Evolutionary conservation across 257 asterid species (phyloP).

Genomic region (Jacaranda mimosifolia): DNA sequence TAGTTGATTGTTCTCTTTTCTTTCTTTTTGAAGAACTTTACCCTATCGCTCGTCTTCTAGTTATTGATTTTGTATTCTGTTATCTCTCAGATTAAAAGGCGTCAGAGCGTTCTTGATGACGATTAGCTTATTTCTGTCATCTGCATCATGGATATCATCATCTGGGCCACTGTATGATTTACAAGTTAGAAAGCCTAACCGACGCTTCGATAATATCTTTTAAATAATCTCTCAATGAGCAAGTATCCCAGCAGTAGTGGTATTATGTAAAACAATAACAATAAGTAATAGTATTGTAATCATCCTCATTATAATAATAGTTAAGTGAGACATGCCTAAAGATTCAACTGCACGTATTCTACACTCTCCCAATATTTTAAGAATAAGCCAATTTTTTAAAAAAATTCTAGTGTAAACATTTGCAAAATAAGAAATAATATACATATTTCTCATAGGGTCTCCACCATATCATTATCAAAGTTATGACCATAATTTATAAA

Average conservation of each 20-base stretch:
- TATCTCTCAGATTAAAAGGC: constrained; percentile 12
- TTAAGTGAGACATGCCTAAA: background rate
- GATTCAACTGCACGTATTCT: background rate
- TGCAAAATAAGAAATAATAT: no score
- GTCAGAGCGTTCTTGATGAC: constrained; percentile 19
- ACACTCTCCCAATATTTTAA: background rate
- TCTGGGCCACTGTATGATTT: background rate
- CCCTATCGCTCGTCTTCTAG: background rate
- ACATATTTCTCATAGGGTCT: no score
- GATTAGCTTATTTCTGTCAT: background rate
- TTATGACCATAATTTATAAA: no score
- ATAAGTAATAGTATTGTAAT: background rate
- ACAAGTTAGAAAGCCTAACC: no score
- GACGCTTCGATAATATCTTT: no score
- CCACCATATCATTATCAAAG: no score
- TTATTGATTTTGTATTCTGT: background rate
- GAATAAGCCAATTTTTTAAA: no score
- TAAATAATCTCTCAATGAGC: no score
- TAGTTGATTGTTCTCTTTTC: background rate
- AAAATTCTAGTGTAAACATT: no score
- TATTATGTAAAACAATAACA: no score
- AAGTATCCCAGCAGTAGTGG: no score
- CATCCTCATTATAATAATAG: background rate
- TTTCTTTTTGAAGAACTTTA: background rate
- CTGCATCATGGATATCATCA: background rate